Evolutionary conservation across 108 stramenopile genomes (phyloP).

Genomic region (Phaeodactylum tricornutum): DNA sequence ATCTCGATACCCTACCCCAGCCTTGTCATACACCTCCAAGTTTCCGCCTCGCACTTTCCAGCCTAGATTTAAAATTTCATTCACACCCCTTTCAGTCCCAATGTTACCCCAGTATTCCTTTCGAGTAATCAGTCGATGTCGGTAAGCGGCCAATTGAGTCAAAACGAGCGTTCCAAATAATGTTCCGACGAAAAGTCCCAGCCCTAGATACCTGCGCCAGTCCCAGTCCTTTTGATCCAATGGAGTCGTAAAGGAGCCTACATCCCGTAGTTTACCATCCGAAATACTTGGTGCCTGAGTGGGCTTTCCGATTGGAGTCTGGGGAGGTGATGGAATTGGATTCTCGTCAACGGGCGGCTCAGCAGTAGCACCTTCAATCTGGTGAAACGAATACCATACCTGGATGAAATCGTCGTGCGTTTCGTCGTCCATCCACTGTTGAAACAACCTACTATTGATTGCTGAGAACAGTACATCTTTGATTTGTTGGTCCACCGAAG

Average conservation of each 20-base stretch:
- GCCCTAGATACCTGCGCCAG: conserved; percentile 2
- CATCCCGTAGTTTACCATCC: too few relatives aligned
- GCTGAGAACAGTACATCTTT: too few relatives aligned
- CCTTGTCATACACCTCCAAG: conserved; percentile 5
- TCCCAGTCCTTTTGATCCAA: conserved; percentile 4
- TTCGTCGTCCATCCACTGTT: too few relatives aligned
- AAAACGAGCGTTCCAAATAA: background rate
- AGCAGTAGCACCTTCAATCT: too few relatives aligned
- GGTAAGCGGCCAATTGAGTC: background rate
- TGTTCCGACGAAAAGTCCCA: conserved; percentile 1
- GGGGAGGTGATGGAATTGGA: too few relatives aligned
- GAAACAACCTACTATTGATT: too few relatives aligned
- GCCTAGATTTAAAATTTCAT: background rate
- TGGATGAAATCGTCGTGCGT: too few relatives aligned
- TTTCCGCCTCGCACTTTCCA: conserved; percentile 2
- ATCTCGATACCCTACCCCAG: conserved; percentile 3
- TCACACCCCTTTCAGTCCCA: conserved; percentile 1
- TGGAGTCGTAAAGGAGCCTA: background rate
- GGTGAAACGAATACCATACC: too few relatives aligned
- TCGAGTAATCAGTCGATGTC: background rate
- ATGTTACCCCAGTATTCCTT: conserved; percentile 2
- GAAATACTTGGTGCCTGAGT: too few relatives aligned
- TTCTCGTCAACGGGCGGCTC: too few relatives aligned
- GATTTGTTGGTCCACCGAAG: too few relatives aligned
- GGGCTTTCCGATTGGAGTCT: too few relatives aligned